Conservation (phyloP, 1,284 basidiomycete genomes). For the Pisolithus thermaeus region DNA sequence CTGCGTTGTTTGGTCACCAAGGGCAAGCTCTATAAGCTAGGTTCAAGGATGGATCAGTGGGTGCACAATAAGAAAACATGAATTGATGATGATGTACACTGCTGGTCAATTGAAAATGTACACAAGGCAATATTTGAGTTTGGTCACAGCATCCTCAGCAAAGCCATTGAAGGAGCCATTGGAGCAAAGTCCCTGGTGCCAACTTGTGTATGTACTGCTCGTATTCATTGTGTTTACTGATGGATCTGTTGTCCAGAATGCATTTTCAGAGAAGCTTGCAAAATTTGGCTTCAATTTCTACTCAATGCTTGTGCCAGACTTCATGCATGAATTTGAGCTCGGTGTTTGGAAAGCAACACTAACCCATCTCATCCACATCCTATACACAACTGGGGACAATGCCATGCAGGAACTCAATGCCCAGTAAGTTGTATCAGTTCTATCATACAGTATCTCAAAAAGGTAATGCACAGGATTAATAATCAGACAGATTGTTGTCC, state of each 20-base stretch:
- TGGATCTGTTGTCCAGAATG: conserved; percentile 11
- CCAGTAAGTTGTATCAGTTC: too few species aligned
- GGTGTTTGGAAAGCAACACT: conserved; percentile 21
- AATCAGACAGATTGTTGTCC: too few species aligned
- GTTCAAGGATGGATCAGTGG: conserved; percentile 1
- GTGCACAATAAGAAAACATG: background rate
- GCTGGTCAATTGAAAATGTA: background rate
- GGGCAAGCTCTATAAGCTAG: conserved; percentile 9
- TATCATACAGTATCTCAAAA: background rate
- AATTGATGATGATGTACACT: background rate
- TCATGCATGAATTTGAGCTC: conserved; percentile 19
- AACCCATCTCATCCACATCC: conserved; percentile 16
- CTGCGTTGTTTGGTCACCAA: conserved; percentile 22
- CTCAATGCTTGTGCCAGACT: conserved; percentile 10
- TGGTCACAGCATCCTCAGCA: background rate
- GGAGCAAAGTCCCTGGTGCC: conserved; percentile 3
- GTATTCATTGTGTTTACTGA: background rate
- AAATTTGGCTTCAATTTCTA: conserved; percentile 9
- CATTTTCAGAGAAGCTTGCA: conserved; percentile 11
- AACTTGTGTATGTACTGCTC: conserved; percentile 1
- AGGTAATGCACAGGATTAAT: too few species aligned
- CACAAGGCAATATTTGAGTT: conserved; percentile 3
- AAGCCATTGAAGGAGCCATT: background rate
- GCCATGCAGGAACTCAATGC: conserved; percentile 7
- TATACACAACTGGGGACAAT: conserved; percentile 3